Evolutionary conservation across 192 early-diverging fungal species (phyloP).

Genomic region (Backusella psychrophila): DNA sequence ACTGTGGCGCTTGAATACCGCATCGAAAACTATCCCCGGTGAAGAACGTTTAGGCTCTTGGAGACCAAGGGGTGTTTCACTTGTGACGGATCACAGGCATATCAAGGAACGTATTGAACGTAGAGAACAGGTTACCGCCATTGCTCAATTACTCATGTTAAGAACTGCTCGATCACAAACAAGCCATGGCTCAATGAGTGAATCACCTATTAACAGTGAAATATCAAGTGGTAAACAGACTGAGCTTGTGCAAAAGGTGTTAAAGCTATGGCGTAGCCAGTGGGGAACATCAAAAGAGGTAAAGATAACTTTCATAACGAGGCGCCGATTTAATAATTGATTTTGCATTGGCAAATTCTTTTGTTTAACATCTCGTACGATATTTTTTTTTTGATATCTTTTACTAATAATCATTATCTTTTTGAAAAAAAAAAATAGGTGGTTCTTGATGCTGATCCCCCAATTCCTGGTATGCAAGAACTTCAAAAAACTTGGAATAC

Average conservation of each 20-base stretch:
- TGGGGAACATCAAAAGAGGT: slow-evolving; percentile 39
- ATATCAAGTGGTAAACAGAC: neutral
- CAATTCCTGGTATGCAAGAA: slow-evolving; percentile 38
- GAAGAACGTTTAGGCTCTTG: slow-evolving; percentile 65
- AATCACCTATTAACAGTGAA: neutral
- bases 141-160: slow-evolving; percentile 42
- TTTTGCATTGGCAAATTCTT: slow-evolving; percentile 4
- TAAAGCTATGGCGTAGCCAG: slow-evolving; percentile 21
- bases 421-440: slow-evolving; percentile 26
- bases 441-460: slow-evolving; percentile 37
- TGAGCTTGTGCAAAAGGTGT: slow-evolving; percentile 9
- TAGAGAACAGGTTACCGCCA: slow-evolving; percentile 41
- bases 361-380: neutral
- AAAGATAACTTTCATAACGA: neutral
- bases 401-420: slow-evolving; percentile 11
- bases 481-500: slow-evolving; percentile 13
- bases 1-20: slow-evolving; percentile 69
- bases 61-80: slow-evolving; percentile 68
- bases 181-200: slow-evolving; percentile 23
- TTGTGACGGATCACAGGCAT: slow-evolving; percentile 54
- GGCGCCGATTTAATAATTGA: neutral
- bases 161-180: slow-evolving; percentile 21
- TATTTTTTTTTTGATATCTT: slow-evolving; percentile 6
- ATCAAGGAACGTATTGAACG: slow-evolving; percentile 32
- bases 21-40: slow-evolving; percentile 67